Percentiles rank a stretch among this genome's conserved stretches.
Evolutionary conservation across 257 asterid species (phyloP).

Genomic region (Solanum lycopersicoides): DNA sequence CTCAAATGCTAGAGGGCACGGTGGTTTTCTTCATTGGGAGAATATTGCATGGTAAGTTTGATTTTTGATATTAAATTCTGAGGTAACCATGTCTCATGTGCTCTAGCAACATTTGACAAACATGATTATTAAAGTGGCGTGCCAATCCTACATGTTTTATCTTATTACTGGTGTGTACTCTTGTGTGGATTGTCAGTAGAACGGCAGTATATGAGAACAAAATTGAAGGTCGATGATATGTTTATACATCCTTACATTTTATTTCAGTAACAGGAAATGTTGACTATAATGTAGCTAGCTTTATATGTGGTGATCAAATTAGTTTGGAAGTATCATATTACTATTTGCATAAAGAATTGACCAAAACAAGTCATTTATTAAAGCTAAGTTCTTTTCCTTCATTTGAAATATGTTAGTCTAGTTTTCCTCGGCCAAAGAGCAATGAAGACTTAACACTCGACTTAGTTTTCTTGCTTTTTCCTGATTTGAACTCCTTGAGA

Average conservation of each 20-base stretch:
- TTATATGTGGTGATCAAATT: not conserved
- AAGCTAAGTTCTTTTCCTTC: not conserved
- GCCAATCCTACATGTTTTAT: not conserved
- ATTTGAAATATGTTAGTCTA: not conserved
- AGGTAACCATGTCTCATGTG: not conserved
- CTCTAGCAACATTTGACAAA: not conserved
- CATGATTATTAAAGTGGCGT: not conserved
- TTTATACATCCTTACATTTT: not conserved
- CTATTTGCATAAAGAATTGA: not conserved
- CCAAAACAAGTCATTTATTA: not conserved
- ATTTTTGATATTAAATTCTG: not conserved
- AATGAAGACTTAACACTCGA: not conserved
- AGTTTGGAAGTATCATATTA: not conserved
- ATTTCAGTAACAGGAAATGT: not conserved
- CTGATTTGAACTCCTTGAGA: not conserved
- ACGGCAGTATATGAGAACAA: not conserved
- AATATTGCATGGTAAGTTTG: constrained; percentile 45
- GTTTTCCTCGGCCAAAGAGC: not conserved
- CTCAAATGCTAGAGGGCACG: constrained; percentile 80
- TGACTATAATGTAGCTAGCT: not conserved
- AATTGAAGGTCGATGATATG: not conserved
- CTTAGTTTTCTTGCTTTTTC: not conserved
- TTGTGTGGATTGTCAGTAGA: not conserved
- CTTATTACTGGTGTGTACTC: not conserved
- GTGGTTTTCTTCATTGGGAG: constrained; percentile 78